phyloP scores from a whole-genome alignment of 2,329 filamentous ascomycete species.

The Nectriaceae sp. region DNA sequence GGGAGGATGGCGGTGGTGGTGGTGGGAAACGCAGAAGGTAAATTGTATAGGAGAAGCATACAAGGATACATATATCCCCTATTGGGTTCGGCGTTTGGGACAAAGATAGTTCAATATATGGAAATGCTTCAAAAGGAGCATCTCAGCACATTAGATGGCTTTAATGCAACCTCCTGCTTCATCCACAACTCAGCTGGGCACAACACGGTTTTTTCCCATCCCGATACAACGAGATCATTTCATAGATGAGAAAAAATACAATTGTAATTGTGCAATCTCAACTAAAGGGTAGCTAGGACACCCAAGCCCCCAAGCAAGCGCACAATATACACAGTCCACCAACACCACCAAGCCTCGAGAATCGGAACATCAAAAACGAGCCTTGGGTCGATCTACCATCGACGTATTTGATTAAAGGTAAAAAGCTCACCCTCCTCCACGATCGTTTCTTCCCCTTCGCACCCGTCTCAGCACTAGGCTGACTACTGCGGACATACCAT shows the following conservation, averaged over 20 bases:
- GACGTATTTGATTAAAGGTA: constrained; percentile 25
- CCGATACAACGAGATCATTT: not conserved
- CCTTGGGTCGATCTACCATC: constrained; percentile 15
- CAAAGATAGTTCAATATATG: not conserved
- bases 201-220: too few relatives aligned
- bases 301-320: constrained; percentile 19
- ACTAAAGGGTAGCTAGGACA: constrained; percentile 16
- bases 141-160: not conserved
- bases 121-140: not conserved
- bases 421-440: constrained; percentile 6
- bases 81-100: constrained; percentile 1
- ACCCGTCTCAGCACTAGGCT: not conserved
- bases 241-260: constrained; percentile 12
- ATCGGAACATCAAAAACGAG: constrained; percentile 23
- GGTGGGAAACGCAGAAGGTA: constrained; percentile 38
- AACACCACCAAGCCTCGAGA: constrained; percentile 29
- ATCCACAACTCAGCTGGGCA: not conserved
- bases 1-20: constrained; percentile 41
- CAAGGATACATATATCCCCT: not conserved
- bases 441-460: not conserved
- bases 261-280: constrained; percentile 25
- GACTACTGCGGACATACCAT: constrained; percentile 6
- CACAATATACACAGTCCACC: constrained; percentile 27
- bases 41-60: not conserved
- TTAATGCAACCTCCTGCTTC: not conserved